These are phyloP conservation scores for Amphichorda felina DNA, from an alignment of 2,329 filamentous ascomycete genomes.

Conservation along the genomic window DNA sequence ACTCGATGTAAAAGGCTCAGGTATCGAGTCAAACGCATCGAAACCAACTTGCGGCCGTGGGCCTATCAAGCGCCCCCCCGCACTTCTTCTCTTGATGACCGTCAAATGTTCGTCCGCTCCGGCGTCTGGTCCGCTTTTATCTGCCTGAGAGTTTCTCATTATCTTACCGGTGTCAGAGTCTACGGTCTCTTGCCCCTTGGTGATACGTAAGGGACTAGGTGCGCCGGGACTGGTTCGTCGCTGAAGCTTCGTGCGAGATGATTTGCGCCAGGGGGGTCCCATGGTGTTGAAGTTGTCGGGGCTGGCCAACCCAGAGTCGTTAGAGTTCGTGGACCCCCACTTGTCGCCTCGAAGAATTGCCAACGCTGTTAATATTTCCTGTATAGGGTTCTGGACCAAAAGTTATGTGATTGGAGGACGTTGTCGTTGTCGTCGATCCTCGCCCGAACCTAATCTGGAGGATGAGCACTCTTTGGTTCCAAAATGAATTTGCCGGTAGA, in stretches of 20 bases:
- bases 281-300: conserved; percentile 12
- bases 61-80: background rate
- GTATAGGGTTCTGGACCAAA: too few relatives aligned
- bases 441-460: background rate
- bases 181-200: conserved; percentile 22
- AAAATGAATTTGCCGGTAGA: background rate
- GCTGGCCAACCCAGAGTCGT: too few relatives aligned
- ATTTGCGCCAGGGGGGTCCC: conserved; percentile 16
- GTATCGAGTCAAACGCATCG: too few relatives aligned
- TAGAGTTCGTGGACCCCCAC: too few relatives aligned
- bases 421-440: too few relatives aligned
- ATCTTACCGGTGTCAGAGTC: conserved; percentile 10
- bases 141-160: conserved; percentile 11
- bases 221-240: conserved; percentile 11
- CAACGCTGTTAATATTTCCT: too few relatives aligned
- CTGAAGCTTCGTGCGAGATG: conserved; percentile 14
- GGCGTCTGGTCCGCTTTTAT: conserved; percentile 13
- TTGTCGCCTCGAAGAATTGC: too few relatives aligned
- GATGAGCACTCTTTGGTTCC: background rate
- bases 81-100: conserved; percentile 21
- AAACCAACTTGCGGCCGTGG: background rate
- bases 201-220: conserved; percentile 36
- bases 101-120: conserved; percentile 11
- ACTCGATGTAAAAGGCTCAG: too few relatives aligned
- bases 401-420: too few relatives aligned